These are phyloP conservation scores for Populus ilicifolia DNA, from an alignment of 345 rosid genomes.

Conservation along the genomic window DNA sequence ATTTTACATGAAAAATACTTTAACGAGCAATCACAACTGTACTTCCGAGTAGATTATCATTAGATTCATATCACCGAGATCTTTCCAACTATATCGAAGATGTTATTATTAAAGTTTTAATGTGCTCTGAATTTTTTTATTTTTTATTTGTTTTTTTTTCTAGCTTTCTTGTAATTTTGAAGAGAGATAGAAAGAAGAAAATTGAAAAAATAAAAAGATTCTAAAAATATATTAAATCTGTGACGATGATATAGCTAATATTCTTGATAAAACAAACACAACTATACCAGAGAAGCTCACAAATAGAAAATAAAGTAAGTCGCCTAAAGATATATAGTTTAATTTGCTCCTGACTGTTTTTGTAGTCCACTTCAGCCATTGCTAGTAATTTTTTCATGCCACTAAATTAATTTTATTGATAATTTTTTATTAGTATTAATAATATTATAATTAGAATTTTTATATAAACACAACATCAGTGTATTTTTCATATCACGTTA, in stretches of 20 bases:
- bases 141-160: no score
- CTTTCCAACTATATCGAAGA: rapidly evolving
- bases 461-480: rapidly evolving
- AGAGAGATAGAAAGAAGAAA: no score
- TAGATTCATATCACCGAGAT: no score
- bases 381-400: rapidly evolving
- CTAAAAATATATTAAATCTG: rapidly evolving
- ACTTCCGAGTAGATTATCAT: no score
- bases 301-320: rapidly evolving
- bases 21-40: rapidly evolving
- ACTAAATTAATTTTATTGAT: rapidly evolving
- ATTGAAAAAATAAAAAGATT: no score
- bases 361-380: rapidly evolving
- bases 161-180: no score
- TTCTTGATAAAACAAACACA: rapidly evolving
- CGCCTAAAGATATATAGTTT: rapidly evolving
- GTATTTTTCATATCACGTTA: no score
- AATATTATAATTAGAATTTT: no score
- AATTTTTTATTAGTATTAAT: rapidly evolving
- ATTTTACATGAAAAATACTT: no score
- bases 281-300: rapidly evolving
- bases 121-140: rapidly evolving
- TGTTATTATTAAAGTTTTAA: rapidly evolving
- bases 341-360: rapidly evolving
- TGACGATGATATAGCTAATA: no score